Conservation (phyloP, 2,329 filamentous ascomycete species). For the Sclerotinia borealis region DNA sequence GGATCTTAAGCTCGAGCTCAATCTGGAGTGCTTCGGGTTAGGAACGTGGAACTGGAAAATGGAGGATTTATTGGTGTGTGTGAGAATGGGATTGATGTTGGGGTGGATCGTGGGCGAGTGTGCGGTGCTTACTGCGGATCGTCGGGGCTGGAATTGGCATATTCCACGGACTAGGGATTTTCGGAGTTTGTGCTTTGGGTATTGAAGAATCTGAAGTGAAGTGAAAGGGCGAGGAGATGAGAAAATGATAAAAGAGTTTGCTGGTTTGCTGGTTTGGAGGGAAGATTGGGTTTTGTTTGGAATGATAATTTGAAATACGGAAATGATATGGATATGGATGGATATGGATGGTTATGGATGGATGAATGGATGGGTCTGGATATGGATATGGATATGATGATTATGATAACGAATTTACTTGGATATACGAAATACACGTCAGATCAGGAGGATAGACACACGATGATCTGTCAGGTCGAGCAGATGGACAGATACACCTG, state of each 20-base stretch:
- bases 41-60: background rate
- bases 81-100: background rate
- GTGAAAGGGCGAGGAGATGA: background rate
- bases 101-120: conserved; percentile 7
- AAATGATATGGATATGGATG: background rate
- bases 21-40: background rate
- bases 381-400: background rate
- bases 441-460: background rate
- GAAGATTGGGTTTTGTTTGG: background rate
- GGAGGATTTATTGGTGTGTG: background rate
- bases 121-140: background rate
- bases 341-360: background rate
- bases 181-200: background rate
- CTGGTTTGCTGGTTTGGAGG: background rate
- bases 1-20: background rate
- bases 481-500: background rate
- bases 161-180: background rate
- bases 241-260: too few relatives aligned
- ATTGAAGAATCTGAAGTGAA: too few relatives aligned
- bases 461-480: too few relatives aligned
- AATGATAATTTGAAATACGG: background rate
- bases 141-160: background rate
- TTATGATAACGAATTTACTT: background rate
- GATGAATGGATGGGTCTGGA: background rate
- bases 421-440: background rate